phyloP scores from a whole-genome alignment of 768 basidiomycete genomes.

The Cystobasidium tubakii region DNA sequence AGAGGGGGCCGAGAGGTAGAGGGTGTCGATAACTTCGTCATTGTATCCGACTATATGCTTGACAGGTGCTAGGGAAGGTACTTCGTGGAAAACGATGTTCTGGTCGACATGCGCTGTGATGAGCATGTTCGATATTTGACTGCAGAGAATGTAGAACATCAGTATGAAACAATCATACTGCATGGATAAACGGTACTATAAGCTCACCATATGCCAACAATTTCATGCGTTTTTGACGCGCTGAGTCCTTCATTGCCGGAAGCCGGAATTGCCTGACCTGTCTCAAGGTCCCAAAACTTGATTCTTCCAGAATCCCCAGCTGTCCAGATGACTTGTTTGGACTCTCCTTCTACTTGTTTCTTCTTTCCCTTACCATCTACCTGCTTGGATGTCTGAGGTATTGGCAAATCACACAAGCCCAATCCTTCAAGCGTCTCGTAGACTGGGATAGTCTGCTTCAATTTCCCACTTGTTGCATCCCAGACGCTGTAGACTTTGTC shows the following conservation, averaged over 20 bases:
- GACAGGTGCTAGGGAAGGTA: conserved; percentile 59
- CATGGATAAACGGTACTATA: neutral
- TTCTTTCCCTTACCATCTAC: conserved; percentile 49
- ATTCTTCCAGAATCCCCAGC: conserved; percentile 84
- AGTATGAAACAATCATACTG: neutral
- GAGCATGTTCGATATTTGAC: conserved; percentile 49
- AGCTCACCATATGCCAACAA: conserved; percentile 71
- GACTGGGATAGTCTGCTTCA: conserved; percentile 52
- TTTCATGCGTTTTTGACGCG: conserved; percentile 63
- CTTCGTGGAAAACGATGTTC: conserved; percentile 86
- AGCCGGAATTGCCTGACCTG: conserved; percentile 61
- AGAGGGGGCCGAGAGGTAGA: conserved; percentile 61
- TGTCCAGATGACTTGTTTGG: conserved; percentile 58
- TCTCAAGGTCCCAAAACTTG: conserved; percentile 73
- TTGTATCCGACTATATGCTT: conserved; percentile 93
- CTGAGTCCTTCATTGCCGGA: neutral
- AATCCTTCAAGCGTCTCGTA: conserved; percentile 46
- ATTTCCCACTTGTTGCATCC: conserved; percentile 60
- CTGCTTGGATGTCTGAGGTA: conserved; percentile 39
- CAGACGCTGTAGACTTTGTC: conserved; percentile 90
- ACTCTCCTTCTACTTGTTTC: conserved; percentile 37
- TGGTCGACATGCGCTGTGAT: conserved; percentile 90
- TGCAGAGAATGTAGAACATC: neutral
- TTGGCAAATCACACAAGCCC: conserved; percentile 40
- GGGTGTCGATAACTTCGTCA: conserved; percentile 90